Base-by-base conservation (phyloP, 495 filamentous ascomycete genomes). In the Neurospora africana region DNA sequence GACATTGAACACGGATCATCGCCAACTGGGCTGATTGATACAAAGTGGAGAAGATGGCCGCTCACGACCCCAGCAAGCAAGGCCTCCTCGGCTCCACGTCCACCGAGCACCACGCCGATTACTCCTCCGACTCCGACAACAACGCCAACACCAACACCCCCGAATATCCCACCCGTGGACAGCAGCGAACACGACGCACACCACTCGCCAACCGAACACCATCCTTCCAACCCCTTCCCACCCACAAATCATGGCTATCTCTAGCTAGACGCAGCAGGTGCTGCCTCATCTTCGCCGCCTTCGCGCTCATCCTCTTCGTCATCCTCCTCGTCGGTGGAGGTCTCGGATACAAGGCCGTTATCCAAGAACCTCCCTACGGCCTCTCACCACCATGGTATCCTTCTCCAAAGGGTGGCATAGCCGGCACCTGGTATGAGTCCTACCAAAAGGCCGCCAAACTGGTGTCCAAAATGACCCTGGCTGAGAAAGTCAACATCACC, bases 401-500 rank as follows among this genome's bases (percentile, higher is more conserved):
- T 2, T 84, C 92, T 0, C 94, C 94, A 0, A 85, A 82, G 5
- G 95, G 95, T 39, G 95, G 95, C n/a, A 93, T 89, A 0, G 84
- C 89, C 5, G 74, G 82, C 69, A 78, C 77, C 39, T 99, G 95
- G 95, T 86, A 87, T 23, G 88, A 90, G 47, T 92, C 90, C 74
- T 99, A 97, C 79, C 79, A 82, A 35, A 97, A 96, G 79, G 95
- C 95, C 0, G 88, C 90, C 58, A 85, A 84, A 71, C 79, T 99
- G 82, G 95, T 98, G 0, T 78, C 82, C 69, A 85, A 87, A 78
- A 97, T 99, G 95, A 93, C 88, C 11, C 81, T 99, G 43, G 83
- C 91, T 36, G 95, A 97, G 78, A 99, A 98, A 79, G 92, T 99
- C 70, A 98, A 98, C 79, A 85, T 98, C 74, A 98, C 95, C 0